A percentile compares a stretch with the other conserved stretches of the same genome.
Evolutionary conservation across 108 stramenopile species (phyloP).

Genomic region (Cyclostephanos tholiformis): DNA sequence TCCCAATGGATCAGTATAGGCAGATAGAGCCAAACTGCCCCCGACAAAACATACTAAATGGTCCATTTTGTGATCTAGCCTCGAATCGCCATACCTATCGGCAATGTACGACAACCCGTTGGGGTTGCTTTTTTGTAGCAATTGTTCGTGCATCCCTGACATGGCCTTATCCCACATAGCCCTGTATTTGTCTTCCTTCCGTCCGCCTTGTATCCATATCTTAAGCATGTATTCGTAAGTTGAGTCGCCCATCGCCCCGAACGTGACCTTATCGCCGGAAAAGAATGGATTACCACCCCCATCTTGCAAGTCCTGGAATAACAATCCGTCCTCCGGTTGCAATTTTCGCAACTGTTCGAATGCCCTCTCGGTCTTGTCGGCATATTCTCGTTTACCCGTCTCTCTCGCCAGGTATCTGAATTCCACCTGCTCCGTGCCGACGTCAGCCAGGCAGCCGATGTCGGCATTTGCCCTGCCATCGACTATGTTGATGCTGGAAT

Average conservation of each 20-base stretch:
- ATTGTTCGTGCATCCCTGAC: slow-evolving; percentile 74
- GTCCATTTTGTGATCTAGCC: slow-evolving; percentile 84
- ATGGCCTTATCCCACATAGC: slow-evolving; percentile 92
- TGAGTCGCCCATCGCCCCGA: slow-evolving; percentile 79
- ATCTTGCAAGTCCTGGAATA: slow-evolving; percentile 49
- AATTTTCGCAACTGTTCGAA: slow-evolving; percentile 70
- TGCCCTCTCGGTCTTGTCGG: slow-evolving; percentile 64
- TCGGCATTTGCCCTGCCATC: slow-evolving; percentile 44
- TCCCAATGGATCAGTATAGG: slow-evolving; percentile 79
- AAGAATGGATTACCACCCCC: slow-evolving; percentile 49
- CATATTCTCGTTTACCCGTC: slow-evolving; percentile 73
- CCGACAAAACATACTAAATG: slow-evolving; percentile 96
- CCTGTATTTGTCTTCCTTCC: slow-evolving; percentile 68
- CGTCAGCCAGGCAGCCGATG: slow-evolving; percentile 68
- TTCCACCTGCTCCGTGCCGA: slow-evolving; percentile 92
- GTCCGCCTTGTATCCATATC: slow-evolving; percentile 89
- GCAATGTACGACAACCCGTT: slow-evolving; percentile 84
- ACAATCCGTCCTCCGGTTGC: slow-evolving; percentile 57
- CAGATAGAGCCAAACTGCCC: slow-evolving; percentile 89
- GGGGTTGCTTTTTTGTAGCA: slow-evolving; percentile 73
- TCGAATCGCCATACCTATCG: slow-evolving; percentile 53
- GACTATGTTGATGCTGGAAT: slow-evolving; percentile 55
- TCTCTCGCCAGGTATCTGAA: slow-evolving; percentile 81
- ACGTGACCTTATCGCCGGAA: slow-evolving; percentile 63
- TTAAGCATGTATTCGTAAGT: slow-evolving; percentile 98